phyloP scores from a whole-genome alignment of 129 eudicot genomes.

The Tagetes patula region DNA sequence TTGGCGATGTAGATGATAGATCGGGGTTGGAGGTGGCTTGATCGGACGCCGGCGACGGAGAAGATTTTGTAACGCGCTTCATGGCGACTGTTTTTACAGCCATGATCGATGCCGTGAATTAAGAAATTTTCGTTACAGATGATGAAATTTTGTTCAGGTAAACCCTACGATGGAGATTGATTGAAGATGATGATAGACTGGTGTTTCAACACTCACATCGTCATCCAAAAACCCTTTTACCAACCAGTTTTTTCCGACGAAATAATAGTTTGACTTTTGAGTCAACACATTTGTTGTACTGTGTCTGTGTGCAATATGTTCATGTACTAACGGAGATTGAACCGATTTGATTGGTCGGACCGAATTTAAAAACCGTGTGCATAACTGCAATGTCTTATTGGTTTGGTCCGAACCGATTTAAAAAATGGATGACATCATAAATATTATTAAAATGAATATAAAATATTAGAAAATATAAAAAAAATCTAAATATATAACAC shows the following conservation, averaged over 20 bases:
- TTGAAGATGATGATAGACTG: background rate
- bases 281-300: background rate
- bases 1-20: background rate
- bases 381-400: too few species aligned
- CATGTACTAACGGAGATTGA: too few species aligned
- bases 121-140: conserved; percentile 17
- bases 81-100: conserved; percentile 33
- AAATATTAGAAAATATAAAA: too few species aligned
- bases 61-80: conserved; percentile 24
- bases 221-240: background rate
- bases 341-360: too few species aligned
- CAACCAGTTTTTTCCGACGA: background rate
- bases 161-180: background rate
- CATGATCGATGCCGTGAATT: conserved; percentile 25
- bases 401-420: too few species aligned
- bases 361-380: too few species aligned
- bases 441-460: too few species aligned
- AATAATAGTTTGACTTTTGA: background rate
- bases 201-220: background rate
- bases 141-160: conserved; percentile 1
- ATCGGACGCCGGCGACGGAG: conserved; percentile 20
- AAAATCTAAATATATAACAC: too few species aligned
- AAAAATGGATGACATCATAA: too few species aligned
- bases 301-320: too few species aligned
- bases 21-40: conserved; percentile 8